Evolutionary conservation across 1,139 yeast genomes (phyloP).

Genomic region (Candida dubliniensis): DNA sequence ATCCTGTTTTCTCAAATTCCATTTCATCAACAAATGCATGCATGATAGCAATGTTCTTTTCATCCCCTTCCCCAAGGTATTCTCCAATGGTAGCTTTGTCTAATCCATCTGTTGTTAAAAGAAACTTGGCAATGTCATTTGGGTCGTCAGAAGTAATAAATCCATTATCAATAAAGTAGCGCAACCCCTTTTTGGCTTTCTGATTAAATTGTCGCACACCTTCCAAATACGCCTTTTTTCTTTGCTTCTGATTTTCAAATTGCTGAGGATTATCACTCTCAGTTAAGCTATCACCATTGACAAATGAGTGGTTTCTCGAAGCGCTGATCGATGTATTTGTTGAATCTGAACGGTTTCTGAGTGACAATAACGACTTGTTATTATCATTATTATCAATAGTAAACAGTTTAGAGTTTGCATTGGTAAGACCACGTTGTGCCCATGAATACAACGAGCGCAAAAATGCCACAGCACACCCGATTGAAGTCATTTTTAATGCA

Average conservation of each 20-base stretch:
- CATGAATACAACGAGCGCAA: conserved; percentile 80
- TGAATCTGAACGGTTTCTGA: conserved; percentile 46
- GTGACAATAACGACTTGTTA: conserved; percentile 21
- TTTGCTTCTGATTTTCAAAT: conserved; percentile 79
- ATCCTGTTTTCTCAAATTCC: conserved; percentile 68
- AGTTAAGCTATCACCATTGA: conserved; percentile 21
- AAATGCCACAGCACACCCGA: conserved; percentile 79
- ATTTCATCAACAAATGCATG: conserved; percentile 89
- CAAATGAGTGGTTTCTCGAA: conserved; percentile 36
- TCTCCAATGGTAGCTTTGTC: conserved; percentile 89
- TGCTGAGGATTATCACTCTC: conserved; percentile 77
- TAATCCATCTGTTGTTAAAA: conserved; percentile 74
- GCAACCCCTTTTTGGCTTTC: conserved; percentile 81
- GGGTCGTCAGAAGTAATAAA: conserved; percentile 67
- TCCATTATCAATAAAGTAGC: conserved; percentile 57
- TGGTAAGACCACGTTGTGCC: conserved; percentile 72
- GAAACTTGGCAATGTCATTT: conserved; percentile 66
- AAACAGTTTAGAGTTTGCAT: conserved; percentile 7
- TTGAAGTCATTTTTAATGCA: conserved; percentile 78
- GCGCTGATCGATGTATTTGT: conserved; percentile 28
- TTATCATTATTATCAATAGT: conserved; percentile 14
- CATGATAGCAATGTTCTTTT: conserved; percentile 77
- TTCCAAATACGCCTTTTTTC: conserved; percentile 78
- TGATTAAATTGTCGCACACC: conserved; percentile 79
- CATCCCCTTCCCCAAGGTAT: conserved; percentile 87